Percentiles rank a stretch among this genome's conserved stretches.
Evolutionary conservation across 371 early-diverging fungal species (phyloP).

Genomic region (Mortierella sp.): DNA sequence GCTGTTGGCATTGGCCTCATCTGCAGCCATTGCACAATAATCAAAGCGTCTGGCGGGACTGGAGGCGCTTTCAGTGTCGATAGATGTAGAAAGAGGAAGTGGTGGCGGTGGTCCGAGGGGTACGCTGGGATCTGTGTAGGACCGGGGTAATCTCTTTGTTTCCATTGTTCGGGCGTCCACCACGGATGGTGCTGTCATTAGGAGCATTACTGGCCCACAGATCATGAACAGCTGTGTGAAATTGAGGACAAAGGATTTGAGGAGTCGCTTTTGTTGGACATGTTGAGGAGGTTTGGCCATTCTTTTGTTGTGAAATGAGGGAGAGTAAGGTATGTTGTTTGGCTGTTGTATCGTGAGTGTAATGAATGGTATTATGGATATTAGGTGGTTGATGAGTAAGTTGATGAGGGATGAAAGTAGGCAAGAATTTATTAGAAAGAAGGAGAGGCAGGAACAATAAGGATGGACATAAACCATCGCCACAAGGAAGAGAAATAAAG

Average conservation of each 20-base stretch:
- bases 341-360: background rate
- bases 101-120: background rate
- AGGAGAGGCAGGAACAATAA: too few species aligned
- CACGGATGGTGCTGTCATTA: background rate
- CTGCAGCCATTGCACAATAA: constrained; percentile 37
- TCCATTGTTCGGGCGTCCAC: constrained; percentile 4
- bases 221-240: constrained; percentile 5
- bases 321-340: background rate
- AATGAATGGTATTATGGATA: background rate
- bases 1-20: background rate
- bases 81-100: background rate
- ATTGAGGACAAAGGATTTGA: background rate
- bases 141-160: constrained; percentile 7
- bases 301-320: background rate
- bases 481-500: too few species aligned
- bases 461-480: background rate
- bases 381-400: background rate
- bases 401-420: background rate
- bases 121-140: constrained; percentile 10
- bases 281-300: background rate
- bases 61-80: background rate
- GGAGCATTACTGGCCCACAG: background rate
- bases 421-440: background rate
- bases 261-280: background rate
- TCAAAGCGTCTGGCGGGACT: constrained; percentile 14